A percentile compares a stretch with the other conserved stretches of the same genome.
phyloP scores from a whole-genome alignment of 2,329 filamentous ascomycete species.

The Sclerotinia trifoliorum region DNA sequence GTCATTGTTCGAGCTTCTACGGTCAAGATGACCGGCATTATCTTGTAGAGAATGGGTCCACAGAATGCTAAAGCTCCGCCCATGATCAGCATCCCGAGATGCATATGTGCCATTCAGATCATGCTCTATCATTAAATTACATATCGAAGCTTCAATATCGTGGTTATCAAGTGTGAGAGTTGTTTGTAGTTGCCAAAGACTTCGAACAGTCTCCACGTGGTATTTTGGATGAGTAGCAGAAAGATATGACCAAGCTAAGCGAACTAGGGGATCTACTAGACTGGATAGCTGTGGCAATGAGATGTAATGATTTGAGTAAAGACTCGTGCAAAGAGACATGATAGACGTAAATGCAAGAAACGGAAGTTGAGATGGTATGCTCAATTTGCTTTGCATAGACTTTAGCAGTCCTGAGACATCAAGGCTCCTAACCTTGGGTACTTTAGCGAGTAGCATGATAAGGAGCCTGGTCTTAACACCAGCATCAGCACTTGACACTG shows the following conservation, averaged over 20 bases:
- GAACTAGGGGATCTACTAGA: conserved; percentile 67
- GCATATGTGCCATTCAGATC: conserved; percentile 50
- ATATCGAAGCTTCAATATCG: conserved; percentile 77
- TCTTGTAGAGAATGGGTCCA: conserved; percentile 78
- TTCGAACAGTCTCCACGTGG: conserved; percentile 87
- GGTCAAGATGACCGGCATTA: conserved; percentile 46
- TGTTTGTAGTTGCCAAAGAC: conserved; percentile 80
- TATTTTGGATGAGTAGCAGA: conserved; percentile 84
- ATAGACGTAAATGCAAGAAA: conserved; percentile 60
- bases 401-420: conserved; percentile 50
- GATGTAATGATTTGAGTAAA: conserved; percentile 56
- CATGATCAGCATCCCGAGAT: conserved; percentile 56
- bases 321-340: conserved; percentile 56
- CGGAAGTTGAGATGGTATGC: conserved; percentile 42
- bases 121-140: conserved; percentile 62
- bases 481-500: conserved; percentile 48
- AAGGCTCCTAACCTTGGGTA: conserved; percentile 46
- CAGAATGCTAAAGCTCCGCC: conserved; percentile 69
- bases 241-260: conserved; percentile 75
- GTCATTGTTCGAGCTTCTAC: conserved; percentile 46
- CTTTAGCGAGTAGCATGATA: conserved; percentile 56
- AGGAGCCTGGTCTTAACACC: conserved; percentile 60
- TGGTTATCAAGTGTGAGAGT: conserved; percentile 65
- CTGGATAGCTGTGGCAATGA: conserved; percentile 53
- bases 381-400: conserved; percentile 52